phyloP scores from a whole-genome alignment of 2,329 filamentous ascomycete genomes.

The Xylariaceae sp. region DNA sequence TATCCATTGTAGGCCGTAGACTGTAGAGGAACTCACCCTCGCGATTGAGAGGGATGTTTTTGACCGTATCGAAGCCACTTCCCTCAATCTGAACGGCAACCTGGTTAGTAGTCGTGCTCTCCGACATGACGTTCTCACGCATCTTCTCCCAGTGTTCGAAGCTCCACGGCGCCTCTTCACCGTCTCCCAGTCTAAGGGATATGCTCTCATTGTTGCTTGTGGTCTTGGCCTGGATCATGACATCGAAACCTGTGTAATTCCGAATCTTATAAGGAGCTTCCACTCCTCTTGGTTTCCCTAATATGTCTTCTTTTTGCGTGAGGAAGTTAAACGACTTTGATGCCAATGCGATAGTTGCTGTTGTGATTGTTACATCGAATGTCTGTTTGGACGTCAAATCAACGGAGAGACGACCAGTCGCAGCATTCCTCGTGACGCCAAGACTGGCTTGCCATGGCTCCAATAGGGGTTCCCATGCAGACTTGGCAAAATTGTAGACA shows the following conservation, averaged over 20 bases:
- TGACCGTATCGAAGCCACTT: conserved; percentile 87
- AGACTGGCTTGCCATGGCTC: conserved; percentile 97
- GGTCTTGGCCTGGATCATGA: conserved; percentile 75
- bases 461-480: conserved; percentile 91
- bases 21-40: conserved; percentile 91
- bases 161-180: conserved; percentile 87
- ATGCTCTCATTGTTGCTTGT: conserved; percentile 57
- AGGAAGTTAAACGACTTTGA: conserved; percentile 93
- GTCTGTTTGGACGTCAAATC: conserved; percentile 85
- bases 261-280: conserved; percentile 91
- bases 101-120: conserved; percentile 67
- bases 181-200: conserved; percentile 74
- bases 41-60: conserved; percentile 83
- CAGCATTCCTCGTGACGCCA: conserved; percentile 72
- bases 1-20: conserved; percentile 78
- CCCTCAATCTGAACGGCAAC: conserved; percentile 83
- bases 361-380: conserved; percentile 88
- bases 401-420: conserved; percentile 71
- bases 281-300: conserved; percentile 85
- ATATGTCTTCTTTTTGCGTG: conserved; percentile 78
- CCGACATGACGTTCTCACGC: conserved; percentile 83
- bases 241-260: conserved; percentile 92
- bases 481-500: conserved; percentile 98
- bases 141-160: conserved; percentile 97
- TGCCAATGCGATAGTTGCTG: conserved; percentile 84